These are phyloP conservation scores for Vigna hirtella DNA, from an alignment of 306 rosid species.

Conservation along the genomic window DNA sequence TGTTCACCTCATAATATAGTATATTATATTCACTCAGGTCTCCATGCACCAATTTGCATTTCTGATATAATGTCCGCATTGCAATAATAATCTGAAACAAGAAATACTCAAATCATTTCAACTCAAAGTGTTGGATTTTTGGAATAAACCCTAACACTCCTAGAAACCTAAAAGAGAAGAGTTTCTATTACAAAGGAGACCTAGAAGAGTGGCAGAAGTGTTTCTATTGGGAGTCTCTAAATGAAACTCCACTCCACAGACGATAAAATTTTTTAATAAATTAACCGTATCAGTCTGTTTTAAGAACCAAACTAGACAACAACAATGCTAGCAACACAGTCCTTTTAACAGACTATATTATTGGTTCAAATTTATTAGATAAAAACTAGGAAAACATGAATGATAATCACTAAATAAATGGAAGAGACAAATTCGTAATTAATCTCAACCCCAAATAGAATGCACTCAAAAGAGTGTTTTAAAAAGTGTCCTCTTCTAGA, in stretches of 20 bases:
- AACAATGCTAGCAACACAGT: too few species aligned
- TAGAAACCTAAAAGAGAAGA: too few species aligned
- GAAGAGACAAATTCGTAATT: not conserved
- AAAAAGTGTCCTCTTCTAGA: constrained; percentile 8
- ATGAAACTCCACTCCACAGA: too few species aligned
- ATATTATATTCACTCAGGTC: constrained; percentile 94
- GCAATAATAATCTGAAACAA: constrained; percentile 70
- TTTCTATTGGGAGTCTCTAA: too few species aligned
- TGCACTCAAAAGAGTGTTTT: not conserved
- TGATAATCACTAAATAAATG: not conserved
- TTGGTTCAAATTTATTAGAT: too few species aligned
- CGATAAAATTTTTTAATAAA: too few species aligned
- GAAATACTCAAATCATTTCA: constrained; percentile 33
- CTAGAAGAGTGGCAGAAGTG: not conserved
- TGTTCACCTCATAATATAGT: constrained; percentile 79
- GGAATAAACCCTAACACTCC: not conserved
- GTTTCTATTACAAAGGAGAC: not conserved
- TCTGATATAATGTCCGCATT: constrained; percentile 89
- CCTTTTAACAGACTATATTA: too few species aligned
- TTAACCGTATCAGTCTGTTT: too few species aligned
- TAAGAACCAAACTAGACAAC: too few species aligned
- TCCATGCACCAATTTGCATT: constrained; percentile 93
- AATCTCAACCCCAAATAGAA: not conserved
- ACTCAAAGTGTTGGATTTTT: constrained; percentile 3
- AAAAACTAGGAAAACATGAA: too few species aligned